phyloP scores from a whole-genome alignment of 2,329 filamentous ascomycete genomes.

The Diplocarpon rosae region DNA sequence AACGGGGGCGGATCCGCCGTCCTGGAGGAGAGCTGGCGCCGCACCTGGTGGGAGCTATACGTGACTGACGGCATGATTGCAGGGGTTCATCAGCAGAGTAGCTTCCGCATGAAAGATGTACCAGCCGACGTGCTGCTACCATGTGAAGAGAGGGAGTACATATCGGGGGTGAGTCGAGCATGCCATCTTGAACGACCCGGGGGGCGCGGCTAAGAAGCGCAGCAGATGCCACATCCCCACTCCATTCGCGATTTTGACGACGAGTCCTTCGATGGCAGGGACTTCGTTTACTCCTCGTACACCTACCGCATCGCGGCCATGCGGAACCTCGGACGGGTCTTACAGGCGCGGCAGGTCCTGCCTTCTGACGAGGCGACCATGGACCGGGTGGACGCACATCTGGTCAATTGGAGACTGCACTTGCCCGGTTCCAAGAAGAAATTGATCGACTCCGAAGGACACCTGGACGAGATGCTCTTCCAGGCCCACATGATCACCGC shows the following conservation, averaged over 20 bases:
- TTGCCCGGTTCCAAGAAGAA: slow-evolving; percentile 63
- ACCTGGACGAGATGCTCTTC: slow-evolving; percentile 83
- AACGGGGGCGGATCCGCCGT: slow-evolving; percentile 55
- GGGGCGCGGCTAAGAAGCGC: slow-evolving; percentile 22
- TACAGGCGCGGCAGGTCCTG: slow-evolving; percentile 44
- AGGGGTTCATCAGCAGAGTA: slow-evolving; percentile 63
- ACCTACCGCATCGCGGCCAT: slow-evolving; percentile 75
- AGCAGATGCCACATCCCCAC: slow-evolving; percentile 47
- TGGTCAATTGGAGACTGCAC: slow-evolving; percentile 69
- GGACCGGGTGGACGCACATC: slow-evolving; percentile 44
- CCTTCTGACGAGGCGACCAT: slow-evolving; percentile 41
- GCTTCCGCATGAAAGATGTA: slow-evolving; percentile 58
- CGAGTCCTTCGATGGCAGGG: slow-evolving; percentile 51
- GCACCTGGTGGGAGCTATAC: slow-evolving; percentile 78
- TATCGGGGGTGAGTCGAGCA: slow-evolving; percentile 36
- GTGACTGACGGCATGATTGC: slow-evolving; percentile 70
- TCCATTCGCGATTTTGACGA: slow-evolving; percentile 69
- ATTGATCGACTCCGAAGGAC: slow-evolving; percentile 56
- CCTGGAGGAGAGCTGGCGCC: slow-evolving; percentile 71
- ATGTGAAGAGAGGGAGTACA: slow-evolving; percentile 69
- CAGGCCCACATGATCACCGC: slow-evolving; percentile 74
- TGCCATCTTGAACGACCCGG: neutral
- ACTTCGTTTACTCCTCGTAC: slow-evolving; percentile 69
- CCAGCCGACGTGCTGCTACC: slow-evolving; percentile 61
- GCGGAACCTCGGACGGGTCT: slow-evolving; percentile 66